Conservation (phyloP, 306 rosid species). For the Casuarina cunninghamiana region DNA sequence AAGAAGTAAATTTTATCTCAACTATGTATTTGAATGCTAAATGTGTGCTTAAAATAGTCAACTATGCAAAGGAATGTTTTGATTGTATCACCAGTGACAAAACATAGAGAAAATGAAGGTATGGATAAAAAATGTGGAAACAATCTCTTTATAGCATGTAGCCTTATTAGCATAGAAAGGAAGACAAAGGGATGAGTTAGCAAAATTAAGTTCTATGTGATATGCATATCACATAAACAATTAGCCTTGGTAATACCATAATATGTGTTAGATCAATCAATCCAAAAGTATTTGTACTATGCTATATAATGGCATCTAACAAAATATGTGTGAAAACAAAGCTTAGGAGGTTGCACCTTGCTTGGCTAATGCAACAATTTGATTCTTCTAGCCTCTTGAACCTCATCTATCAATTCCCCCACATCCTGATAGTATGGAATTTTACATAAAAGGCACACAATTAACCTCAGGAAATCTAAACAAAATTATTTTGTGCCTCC, state of each 20-base stretch:
- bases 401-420: constrained; percentile 79
- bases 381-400: constrained; percentile 95
- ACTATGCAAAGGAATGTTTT: background rate
- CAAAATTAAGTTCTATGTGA: background rate
- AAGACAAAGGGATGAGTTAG: background rate
- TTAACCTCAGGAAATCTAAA: background rate
- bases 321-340: background rate
- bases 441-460: constrained; percentile 13
- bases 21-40: background rate
- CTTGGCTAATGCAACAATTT: constrained; percentile 83
- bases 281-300: constrained; percentile 2
- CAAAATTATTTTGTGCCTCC: background rate
- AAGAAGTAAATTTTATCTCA: constrained; percentile 1
- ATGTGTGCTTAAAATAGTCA: background rate
- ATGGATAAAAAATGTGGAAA: background rate
- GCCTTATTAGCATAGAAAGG: background rate
- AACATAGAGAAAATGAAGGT: background rate
- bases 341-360: constrained; percentile 57
- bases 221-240: background rate
- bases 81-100: no score
- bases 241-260: background rate
- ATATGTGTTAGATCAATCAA: background rate
- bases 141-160: background rate
- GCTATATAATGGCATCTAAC: constrained; percentile 8
- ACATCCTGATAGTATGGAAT: constrained; percentile 54